These are phyloP conservation scores for Gloeophyllum trabeum DNA, from an alignment of 768 basidiomycete species.

Conservation along the genomic window DNA sequence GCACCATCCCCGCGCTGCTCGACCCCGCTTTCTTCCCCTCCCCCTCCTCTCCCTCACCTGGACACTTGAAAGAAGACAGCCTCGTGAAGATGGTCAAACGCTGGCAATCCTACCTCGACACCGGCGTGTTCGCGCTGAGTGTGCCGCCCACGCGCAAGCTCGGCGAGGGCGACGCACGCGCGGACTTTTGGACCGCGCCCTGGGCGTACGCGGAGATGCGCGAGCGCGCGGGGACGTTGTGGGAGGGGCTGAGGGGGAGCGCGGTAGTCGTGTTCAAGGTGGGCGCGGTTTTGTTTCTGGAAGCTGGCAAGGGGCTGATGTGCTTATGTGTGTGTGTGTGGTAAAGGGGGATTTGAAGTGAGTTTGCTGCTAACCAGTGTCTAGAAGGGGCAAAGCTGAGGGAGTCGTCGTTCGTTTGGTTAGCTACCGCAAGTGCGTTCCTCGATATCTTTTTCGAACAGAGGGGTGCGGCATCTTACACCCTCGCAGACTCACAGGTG, in stretches of 20 bases:
- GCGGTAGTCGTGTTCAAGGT: constrained; percentile 83
- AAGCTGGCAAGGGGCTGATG: too few relatives aligned
- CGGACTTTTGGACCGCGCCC: constrained; percentile 64
- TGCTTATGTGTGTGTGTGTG: background rate
- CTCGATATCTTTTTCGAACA: too few relatives aligned
- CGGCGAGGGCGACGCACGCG: constrained; percentile 30
- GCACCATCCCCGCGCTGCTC: constrained; percentile 45
- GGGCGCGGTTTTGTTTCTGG: constrained; percentile 4
- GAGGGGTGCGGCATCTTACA: too few relatives aligned
- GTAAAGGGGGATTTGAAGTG: constrained; percentile 82
- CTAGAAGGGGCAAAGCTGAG: background rate
- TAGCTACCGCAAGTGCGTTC: constrained; percentile 75
- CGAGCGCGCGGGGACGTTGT: constrained; percentile 36
- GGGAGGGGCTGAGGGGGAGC: constrained; percentile 37
- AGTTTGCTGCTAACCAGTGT: constrained; percentile 16
- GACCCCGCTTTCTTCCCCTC: constrained; percentile 51
- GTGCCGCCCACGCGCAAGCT: constrained; percentile 49
- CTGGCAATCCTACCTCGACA: constrained; percentile 62
- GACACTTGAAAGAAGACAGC: constrained; percentile 23
- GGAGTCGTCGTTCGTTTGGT: constrained; percentile 1
- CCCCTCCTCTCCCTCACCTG: constrained; percentile 11
- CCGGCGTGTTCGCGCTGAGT: constrained; percentile 63
- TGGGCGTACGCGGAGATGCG: constrained; percentile 72
- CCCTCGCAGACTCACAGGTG: constrained; percentile 69
- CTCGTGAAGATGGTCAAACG: constrained; percentile 53